Evolutionary conservation across 345 rosid genomes (phyloP), one percentile per base, ranked within the genome.

Genomic region (Sapria himalayana): DNA sequence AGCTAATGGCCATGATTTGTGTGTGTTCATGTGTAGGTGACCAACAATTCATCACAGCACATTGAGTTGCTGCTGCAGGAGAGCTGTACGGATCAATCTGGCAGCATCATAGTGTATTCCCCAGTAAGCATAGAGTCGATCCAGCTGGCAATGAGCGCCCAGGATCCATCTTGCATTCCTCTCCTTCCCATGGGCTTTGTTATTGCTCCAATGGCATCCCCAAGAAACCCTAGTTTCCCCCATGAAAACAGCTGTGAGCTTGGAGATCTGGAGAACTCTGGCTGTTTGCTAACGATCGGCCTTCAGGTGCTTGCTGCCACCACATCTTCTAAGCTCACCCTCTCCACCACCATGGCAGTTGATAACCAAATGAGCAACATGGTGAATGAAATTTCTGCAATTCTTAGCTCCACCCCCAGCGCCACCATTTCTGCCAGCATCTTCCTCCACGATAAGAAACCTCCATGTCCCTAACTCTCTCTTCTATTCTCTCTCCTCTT

Each of bases 21-120:
- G 11, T 4, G 0, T 4, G 18, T 37, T 20, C 39, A 25, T 31
- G 11, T 48, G 49, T 53, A 78, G 91, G 91, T 78, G 15, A 70
- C 93, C 0, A 70, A 91, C 63, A 76, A 82, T 61, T 82, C 93
- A 37, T 74, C 85, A 15, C 94, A 85, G 34, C 61, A 78, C 9
- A 76, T 82, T 2, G 93, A 82, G 66, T 69, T 89, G 22, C 63
- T 89, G 73, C 74, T 89, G 15, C 98, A 78, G 59, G 98, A 89
- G 55, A 76, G 93, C 55, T 74, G 82, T 58, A 71, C 78, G 0
- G 91, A 89, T 49, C 57, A 66, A 47, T 81, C 93, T 3, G 85
- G 94, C 11, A 67, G 92, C 60, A 72, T 72, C 7, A 69, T 86
- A 7, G 85, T 86, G 2, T 86, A 71, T 78, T 57, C 82, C 18